Conservation (phyloP, 2,329 filamentous ascomycete species). For the Colletotrichum sp. region DNA sequence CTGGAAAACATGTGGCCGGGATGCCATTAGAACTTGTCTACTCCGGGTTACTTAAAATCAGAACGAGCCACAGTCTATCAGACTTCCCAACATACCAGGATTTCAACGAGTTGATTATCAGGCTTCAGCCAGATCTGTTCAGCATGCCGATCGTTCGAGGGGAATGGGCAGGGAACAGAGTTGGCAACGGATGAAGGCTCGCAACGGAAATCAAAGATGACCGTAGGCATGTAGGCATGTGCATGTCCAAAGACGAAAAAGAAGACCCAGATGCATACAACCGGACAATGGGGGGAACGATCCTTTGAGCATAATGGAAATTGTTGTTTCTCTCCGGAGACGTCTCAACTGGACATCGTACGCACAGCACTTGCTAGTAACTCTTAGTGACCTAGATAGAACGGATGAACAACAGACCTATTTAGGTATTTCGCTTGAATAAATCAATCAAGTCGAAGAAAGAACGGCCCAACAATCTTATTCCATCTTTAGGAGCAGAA, state of each 20-base stretch:
- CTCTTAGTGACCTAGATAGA: not conserved
- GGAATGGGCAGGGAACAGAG: not conserved
- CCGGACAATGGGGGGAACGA: not conserved
- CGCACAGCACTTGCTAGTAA: not conserved
- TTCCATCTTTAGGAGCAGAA: not conserved
- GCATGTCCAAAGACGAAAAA: not conserved
- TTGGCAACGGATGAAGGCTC: not conserved
- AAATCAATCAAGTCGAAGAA: not conserved
- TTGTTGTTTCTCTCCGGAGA: not conserved
- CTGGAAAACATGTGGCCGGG: not conserved
- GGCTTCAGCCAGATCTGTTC: not conserved
- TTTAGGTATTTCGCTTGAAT: not conserved
- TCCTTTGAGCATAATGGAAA: not conserved
- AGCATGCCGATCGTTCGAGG: not conserved
- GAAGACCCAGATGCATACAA: not conserved
- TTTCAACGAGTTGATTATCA: not conserved
- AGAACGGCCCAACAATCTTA: not conserved
- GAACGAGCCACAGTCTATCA: not conserved
- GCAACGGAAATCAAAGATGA: not conserved
- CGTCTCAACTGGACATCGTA: not conserved
- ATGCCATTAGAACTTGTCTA: not conserved
- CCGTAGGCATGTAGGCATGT: not conserved
- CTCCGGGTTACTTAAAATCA: not conserved
- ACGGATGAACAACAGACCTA: not conserved
- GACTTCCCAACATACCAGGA: not conserved